Percentiles rank a stretch among this genome's conserved stretches.
Evolutionary conservation across 805 yeast species (phyloP).

Genomic region (Gaillardinia entomophila): DNA sequence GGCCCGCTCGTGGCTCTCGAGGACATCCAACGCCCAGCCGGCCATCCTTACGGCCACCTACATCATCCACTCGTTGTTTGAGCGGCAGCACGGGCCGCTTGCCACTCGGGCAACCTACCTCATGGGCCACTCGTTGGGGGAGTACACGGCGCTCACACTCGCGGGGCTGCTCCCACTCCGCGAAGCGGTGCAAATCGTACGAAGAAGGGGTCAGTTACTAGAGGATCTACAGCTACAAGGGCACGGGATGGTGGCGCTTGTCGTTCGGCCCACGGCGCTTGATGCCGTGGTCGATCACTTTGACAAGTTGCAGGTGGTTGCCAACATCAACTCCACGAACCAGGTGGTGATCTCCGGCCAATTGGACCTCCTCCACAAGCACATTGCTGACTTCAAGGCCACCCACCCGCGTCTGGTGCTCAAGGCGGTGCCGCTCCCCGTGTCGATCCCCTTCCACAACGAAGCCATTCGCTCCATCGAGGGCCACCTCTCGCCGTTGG

Average conservation of each 20-base stretch:
- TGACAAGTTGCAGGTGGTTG: slow-evolving; percentile 26
- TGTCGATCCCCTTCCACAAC: slow-evolving; percentile 49
- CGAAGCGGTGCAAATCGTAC: slow-evolving; percentile 19
- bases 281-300: slow-evolving; percentile 14
- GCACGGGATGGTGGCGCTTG: slow-evolving; percentile 6
- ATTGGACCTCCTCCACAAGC: slow-evolving; percentile 13
- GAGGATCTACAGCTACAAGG: slow-evolving; percentile 9
- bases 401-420: slow-evolving; percentile 12
- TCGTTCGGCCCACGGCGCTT: slow-evolving; percentile 3
- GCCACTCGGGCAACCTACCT: slow-evolving; percentile 11
- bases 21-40: slow-evolving; percentile 44
- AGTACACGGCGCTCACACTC: slow-evolving; percentile 38
- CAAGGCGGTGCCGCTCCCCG: slow-evolving; percentile 31
- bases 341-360: slow-evolving; percentile 44
- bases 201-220: slow-evolving; percentile 11
- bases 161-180: slow-evolving; percentile 28
- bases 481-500: slow-evolving; percentile 18
- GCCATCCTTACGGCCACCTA: slow-evolving; percentile 40
- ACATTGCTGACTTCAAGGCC: slow-evolving; percentile 10
- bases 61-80: slow-evolving; percentile 4
- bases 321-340: slow-evolving; percentile 39
- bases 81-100: slow-evolving; percentile 2
- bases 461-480: slow-evolving; percentile 33
- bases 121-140: slow-evolving; percentile 50
- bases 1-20: slow-evolving; percentile 9